Conservation (phyloP, 345 rosid species). For the Salix udensis region DNA sequence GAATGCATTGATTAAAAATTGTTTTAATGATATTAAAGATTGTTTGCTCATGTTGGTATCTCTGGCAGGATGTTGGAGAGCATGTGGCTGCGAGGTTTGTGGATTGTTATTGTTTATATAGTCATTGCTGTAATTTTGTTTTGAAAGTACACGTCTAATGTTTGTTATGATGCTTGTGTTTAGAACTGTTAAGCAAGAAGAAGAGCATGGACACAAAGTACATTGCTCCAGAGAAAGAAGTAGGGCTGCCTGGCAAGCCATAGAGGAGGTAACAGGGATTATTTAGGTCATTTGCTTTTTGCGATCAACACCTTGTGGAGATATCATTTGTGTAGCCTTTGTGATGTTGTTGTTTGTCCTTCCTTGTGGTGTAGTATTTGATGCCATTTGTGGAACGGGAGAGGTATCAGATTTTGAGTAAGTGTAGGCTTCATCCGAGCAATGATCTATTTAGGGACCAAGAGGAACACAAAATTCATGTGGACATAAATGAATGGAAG, state of each 20-base stretch:
- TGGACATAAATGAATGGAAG: slow-evolving; percentile 73
- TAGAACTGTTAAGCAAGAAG: slow-evolving; percentile 13
- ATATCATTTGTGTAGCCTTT: not conserved
- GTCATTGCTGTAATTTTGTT: not conserved
- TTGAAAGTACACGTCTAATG: not conserved
- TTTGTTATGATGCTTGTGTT: not conserved
- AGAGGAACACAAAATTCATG: slow-evolving; percentile 76
- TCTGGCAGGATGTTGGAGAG: slow-evolving; percentile 7
- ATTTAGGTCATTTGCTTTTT: not conserved
- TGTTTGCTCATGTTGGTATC: not conserved
- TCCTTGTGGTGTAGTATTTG: slow-evolving; percentile 53
- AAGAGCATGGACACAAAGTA: slow-evolving; percentile 31
- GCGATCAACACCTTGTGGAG: not conserved
- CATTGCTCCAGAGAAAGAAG: slow-evolving; percentile 95
- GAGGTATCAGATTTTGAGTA: slow-evolving; percentile 45
- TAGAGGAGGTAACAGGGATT: slow-evolving; percentile 54
- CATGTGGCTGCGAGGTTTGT: slow-evolving; percentile 10
- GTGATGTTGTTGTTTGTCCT: not conserved
- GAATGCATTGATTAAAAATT: not conserved
- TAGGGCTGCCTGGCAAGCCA: slow-evolving; percentile 71
- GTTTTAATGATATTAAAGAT: not conserved
- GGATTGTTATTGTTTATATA: not conserved
- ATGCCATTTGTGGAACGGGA: slow-evolving; percentile 82
- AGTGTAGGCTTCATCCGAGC: slow-evolving; percentile 77
- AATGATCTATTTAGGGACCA: slow-evolving; percentile 86